phyloP scores from a whole-genome alignment of 2,329 filamentous ascomycete species.

The Zasmidium angulare region DNA sequence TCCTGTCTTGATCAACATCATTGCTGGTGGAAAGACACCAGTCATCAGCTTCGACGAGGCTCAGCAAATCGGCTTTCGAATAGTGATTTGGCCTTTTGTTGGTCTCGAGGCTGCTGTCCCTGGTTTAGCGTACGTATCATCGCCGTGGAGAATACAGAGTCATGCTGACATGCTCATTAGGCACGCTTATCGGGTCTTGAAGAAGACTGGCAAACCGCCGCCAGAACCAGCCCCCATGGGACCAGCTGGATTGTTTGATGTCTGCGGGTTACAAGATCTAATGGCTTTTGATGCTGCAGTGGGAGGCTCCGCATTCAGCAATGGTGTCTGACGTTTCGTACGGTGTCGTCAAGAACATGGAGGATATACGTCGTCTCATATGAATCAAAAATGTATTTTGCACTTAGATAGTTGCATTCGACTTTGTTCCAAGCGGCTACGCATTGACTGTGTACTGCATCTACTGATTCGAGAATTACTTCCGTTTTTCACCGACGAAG shows the following conservation, averaged over 20 bases:
- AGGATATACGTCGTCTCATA: too few relatives aligned
- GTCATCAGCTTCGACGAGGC: constrained; percentile 5
- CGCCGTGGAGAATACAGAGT: too few relatives aligned
- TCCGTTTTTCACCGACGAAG: too few relatives aligned
- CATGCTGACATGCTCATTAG: background rate
- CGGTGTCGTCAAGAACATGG: too few relatives aligned
- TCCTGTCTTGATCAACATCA: constrained; percentile 1
- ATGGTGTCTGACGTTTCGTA: constrained; percentile 1
- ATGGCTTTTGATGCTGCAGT: constrained; percentile 5
- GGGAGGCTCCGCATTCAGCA: background rate
- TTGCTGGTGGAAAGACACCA: constrained; percentile 2
- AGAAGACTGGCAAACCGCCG: constrained; percentile 2
- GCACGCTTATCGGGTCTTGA: background rate
- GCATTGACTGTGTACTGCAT: too few relatives aligned
- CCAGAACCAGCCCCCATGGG: background rate
- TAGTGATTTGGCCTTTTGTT: constrained; percentile 4
- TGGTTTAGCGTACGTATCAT: background rate
- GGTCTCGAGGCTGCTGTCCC: background rate
- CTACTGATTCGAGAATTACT: too few relatives aligned
- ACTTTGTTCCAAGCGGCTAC: too few relatives aligned
- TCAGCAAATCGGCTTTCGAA: constrained; percentile 2
- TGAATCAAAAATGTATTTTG: too few relatives aligned
- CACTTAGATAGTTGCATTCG: too few relatives aligned
- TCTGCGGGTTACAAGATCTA: constrained; percentile 3
- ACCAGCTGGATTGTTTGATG: background rate